Evolutionary conservation across 768 basidiomycete genomes (phyloP).

Genomic region (Tricholoma furcatifolium): DNA sequence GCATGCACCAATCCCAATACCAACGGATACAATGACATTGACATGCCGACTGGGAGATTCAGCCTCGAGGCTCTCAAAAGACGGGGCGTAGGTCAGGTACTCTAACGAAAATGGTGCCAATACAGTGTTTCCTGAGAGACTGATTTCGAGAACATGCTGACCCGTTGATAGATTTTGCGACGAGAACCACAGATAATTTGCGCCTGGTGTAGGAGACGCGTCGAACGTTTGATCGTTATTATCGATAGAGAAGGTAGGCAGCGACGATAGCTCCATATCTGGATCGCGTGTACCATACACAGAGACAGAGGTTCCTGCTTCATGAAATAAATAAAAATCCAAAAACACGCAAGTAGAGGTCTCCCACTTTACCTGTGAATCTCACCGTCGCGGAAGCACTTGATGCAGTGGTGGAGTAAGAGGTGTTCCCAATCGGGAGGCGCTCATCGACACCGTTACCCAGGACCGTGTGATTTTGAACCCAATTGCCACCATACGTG

Average conservation of each 20-base stretch:
- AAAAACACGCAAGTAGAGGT: background rate
- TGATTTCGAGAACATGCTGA: background rate
- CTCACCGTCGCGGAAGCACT: background rate
- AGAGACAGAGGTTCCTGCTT: background rate
- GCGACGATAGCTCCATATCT: background rate
- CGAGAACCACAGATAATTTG: slow-evolving; percentile 2
- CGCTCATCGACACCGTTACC: background rate
- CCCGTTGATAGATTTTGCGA: background rate
- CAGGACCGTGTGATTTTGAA: background rate
- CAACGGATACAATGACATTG: background rate
- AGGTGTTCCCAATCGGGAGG: background rate
- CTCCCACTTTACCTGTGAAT: background rate
- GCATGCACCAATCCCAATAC: background rate
- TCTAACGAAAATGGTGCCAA: background rate
- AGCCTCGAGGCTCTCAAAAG: background rate
- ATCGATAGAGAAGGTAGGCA: background rate
- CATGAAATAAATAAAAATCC: background rate
- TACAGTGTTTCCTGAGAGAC: background rate
- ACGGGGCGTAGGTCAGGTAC: background rate
- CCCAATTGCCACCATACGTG: slow-evolving; percentile 1
- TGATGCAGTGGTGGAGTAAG: background rate
- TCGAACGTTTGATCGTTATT: background rate
- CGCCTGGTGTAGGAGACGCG: background rate
- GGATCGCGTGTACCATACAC: slow-evolving; percentile 1
- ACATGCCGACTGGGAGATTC: background rate